A percentile compares a stretch with the other conserved stretches of the same genome.
These are phyloP conservation scores for Beauveria brongniartii DNA, from an alignment of 2,329 filamentous ascomycete genomes.

Conservation along the genomic window DNA sequence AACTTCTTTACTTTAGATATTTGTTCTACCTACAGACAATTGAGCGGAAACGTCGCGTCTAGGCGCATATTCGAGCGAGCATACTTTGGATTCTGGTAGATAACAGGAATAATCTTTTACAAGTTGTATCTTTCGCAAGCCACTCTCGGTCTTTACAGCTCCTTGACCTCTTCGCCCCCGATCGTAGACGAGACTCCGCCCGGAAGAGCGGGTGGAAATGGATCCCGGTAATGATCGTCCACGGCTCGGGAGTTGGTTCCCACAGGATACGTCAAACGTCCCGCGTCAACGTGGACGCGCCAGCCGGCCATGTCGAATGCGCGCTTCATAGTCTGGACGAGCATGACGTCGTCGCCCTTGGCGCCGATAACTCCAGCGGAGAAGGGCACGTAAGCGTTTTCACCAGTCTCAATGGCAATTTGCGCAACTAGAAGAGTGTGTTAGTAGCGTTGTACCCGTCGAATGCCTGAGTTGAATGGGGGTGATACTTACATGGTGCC, in stretches of 20 bases:
- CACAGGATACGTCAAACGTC: constrained; percentile 23
- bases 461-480: background rate
- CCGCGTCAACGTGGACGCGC: constrained; percentile 21
- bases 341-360: constrained; percentile 18
- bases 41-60: background rate
- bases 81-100: background rate
- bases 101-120: background rate
- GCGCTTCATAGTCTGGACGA: constrained; percentile 22
- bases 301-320: constrained; percentile 21
- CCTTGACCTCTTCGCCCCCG: background rate
- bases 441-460: background rate
- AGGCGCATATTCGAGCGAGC: background rate
- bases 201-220: background rate
- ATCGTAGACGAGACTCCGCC: background rate
- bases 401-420: constrained; percentile 22
- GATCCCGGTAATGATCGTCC: constrained; percentile 10
- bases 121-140: background rate
- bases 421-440: constrained; percentile 20
- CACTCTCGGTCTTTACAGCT: background rate
- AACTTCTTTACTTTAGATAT: background rate
- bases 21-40: background rate
- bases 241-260: constrained; percentile 12
- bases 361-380: constrained; percentile 24
- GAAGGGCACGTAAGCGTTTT: constrained; percentile 23
- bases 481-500: constrained; percentile 26